Evolutionary conservation across 129 eudicot species (phyloP).

Genomic region (Solidago caesia): DNA sequence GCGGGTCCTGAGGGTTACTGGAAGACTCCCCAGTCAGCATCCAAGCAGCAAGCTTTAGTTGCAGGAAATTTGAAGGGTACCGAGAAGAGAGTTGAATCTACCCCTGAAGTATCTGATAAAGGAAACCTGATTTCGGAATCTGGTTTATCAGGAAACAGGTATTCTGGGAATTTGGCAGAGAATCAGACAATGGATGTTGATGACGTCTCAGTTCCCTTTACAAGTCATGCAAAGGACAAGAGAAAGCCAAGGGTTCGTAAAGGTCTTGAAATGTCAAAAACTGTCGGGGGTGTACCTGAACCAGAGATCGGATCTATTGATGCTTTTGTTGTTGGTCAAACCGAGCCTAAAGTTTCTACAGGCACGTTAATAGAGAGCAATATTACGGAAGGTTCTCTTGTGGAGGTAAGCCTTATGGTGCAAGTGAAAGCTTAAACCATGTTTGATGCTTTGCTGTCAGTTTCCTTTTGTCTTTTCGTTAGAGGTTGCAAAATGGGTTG

Average conservation of each 20-base stretch:
- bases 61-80: constrained; percentile 21
- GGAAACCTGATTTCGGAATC: constrained; percentile 23
- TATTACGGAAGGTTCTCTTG: constrained; percentile 64
- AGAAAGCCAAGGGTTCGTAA: constrained; percentile 35
- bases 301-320: constrained; percentile 35
- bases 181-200: constrained; percentile 24
- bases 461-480: not conserved
- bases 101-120: constrained; percentile 38
- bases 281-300: constrained; percentile 38
- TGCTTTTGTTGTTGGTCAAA: constrained; percentile 23
- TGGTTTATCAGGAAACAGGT: constrained; percentile 25
- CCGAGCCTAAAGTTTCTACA: constrained; percentile 13
- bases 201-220: constrained; percentile 30
- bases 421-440: not conserved
- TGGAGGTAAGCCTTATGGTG: constrained; percentile 65
- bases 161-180: constrained; percentile 22
- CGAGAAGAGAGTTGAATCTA: constrained; percentile 23
- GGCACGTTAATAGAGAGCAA: constrained; percentile 27
- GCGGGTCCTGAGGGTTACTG: constrained; percentile 77
- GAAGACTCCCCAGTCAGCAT: constrained; percentile 41
- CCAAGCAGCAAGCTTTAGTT: constrained; percentile 29
- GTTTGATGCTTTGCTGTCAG: not conserved
- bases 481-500: constrained; percentile 5
- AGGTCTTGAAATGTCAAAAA: constrained; percentile 37
- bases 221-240: constrained; percentile 37